Evolutionary conservation across 2,329 filamentous ascomycete species (phyloP).

Genomic region (Claviceps quebecensis): DNA sequence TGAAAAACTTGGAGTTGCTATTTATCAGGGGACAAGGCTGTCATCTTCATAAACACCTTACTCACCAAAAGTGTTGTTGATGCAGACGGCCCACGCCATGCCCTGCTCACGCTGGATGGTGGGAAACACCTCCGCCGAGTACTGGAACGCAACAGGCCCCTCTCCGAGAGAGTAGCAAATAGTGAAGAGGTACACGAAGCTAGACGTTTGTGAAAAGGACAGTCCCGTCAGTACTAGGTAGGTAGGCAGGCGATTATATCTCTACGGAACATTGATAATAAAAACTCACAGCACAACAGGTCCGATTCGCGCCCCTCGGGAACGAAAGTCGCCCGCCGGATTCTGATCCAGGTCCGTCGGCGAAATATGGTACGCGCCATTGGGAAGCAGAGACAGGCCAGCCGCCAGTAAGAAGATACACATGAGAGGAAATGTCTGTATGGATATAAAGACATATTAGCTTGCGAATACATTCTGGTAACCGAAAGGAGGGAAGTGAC

Average conservation of each 20-base stretch:
- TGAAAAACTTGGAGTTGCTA: neutral
- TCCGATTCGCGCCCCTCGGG: slow-evolving; percentile 9
- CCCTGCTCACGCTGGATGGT: slow-evolving; percentile 52
- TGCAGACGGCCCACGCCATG: slow-evolving; percentile 47
- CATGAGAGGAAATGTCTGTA: slow-evolving; percentile 15
- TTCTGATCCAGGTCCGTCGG: slow-evolving; percentile 7
- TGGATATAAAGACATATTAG: neutral
- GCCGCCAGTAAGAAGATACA: slow-evolving; percentile 15
- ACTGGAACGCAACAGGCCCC: slow-evolving; percentile 49
- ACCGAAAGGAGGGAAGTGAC: neutral
- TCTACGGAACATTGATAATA: neutral
- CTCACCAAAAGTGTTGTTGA: slow-evolving; percentile 16
- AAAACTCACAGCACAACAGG: slow-evolving; percentile 9
- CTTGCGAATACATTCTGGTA: neutral
- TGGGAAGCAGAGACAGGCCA: slow-evolving; percentile 12
- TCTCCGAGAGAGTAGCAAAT: slow-evolving; percentile 30
- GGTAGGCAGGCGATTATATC: too few relatives aligned
- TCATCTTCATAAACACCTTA: neutral
- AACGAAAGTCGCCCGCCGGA: slow-evolving; percentile 6
- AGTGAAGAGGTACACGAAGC: slow-evolving; percentile 16
- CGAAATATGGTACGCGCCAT: slow-evolving; percentile 9
- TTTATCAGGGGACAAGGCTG: neutral
- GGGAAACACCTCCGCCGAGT: slow-evolving; percentile 52
- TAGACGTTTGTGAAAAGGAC: neutral
- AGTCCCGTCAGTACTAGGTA: neutral